phyloP scores from a whole-genome alignment of 2,329 filamentous ascomycete species.

The Exserohilum rostratum region DNA sequence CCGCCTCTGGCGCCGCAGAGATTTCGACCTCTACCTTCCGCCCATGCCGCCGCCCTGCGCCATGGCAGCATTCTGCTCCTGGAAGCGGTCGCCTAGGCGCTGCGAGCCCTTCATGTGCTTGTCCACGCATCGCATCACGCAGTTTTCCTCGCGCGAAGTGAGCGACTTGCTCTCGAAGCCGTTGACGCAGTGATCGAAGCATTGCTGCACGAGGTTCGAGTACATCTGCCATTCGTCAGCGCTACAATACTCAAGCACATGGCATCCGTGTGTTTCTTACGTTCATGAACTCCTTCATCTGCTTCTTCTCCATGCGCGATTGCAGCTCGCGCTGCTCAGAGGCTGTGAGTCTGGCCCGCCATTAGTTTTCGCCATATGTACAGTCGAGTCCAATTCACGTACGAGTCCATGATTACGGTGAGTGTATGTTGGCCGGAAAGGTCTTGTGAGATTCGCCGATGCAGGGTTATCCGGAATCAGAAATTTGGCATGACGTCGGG shows the following conservation, averaged over 20 bases:
- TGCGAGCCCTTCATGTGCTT: constrained; percentile 94
- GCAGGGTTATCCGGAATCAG: constrained; percentile 1
- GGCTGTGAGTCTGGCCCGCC: constrained; percentile 65
- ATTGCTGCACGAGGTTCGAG: constrained; percentile 79
- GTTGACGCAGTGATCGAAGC: constrained; percentile 96
- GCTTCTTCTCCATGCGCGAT: constrained; percentile 93
- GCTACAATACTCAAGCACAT: neutral
- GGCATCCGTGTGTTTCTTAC: constrained; percentile 61
- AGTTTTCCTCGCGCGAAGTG: constrained; percentile 84
- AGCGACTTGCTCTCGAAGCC: constrained; percentile 98
- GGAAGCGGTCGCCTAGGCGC: constrained; percentile 89
- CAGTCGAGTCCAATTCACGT: constrained; percentile 11
- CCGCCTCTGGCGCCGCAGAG: neutral
- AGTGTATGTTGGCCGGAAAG: neutral
- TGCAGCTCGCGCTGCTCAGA: constrained; percentile 92
- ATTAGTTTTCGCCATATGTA: constrained; percentile 18
- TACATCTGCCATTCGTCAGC: constrained; percentile 62
- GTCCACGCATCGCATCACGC: constrained; percentile 91
- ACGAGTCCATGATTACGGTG: constrained; percentile 46
- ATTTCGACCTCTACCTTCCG: constrained; percentile 46
- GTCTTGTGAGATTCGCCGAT: neutral
- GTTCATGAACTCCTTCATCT: constrained; percentile 98
- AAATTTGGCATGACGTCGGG: constrained; percentile 4
- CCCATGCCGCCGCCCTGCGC: constrained; percentile 63
- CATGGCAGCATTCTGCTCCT: constrained; percentile 73